A percentile compares a stretch with the other conserved stretches of the same genome.
These are phyloP conservation scores for Trichoderma sp. DNA, from an alignment of 2,329 filamentous ascomycete species.

Conservation along the genomic window DNA sequence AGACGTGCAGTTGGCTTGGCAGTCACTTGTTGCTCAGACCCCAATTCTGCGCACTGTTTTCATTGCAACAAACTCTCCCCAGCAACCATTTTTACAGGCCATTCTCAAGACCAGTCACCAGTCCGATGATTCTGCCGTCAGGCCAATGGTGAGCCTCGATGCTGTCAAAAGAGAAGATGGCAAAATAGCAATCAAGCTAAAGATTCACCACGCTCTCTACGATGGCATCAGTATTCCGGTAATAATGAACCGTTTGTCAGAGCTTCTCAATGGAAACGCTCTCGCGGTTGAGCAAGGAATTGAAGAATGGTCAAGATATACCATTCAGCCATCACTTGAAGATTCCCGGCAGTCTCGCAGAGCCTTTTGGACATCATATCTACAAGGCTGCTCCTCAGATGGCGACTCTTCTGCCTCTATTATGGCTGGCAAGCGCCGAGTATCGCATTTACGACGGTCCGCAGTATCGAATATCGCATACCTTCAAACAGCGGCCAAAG, in stretches of 20 bases:
- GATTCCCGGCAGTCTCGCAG: slow-evolving; percentile 24
- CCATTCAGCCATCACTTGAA: slow-evolving; percentile 18
- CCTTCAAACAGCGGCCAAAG: slow-evolving; percentile 39
- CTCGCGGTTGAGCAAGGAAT: slow-evolving; percentile 14
- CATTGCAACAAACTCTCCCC: slow-evolving; percentile 45
- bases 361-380: slow-evolving; percentile 45
- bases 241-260: slow-evolving; percentile 48
- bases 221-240: slow-evolving; percentile 75
- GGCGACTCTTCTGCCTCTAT: background rate
- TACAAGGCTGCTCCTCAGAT: slow-evolving; percentile 26
- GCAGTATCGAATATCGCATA: slow-evolving; percentile 41
- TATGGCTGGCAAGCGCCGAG: slow-evolving; percentile 22
- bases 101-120: slow-evolving; percentile 39
- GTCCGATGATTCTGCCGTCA: background rate
- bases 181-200: slow-evolving; percentile 44
- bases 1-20: slow-evolving; percentile 60
- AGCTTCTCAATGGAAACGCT: slow-evolving; percentile 14
- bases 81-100: slow-evolving; percentile 62
- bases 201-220: slow-evolving; percentile 84
- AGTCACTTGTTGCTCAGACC: slow-evolving; percentile 49
- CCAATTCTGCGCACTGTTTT: slow-evolving; percentile 71
- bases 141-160: background rate
- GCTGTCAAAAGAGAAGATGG: background rate
- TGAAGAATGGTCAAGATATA: slow-evolving; percentile 31
- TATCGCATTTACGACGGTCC: slow-evolving; percentile 44